Evolutionary conservation across 495 filamentous ascomycete species (phyloP).

Genomic region (Neurospora sp.): DNA sequence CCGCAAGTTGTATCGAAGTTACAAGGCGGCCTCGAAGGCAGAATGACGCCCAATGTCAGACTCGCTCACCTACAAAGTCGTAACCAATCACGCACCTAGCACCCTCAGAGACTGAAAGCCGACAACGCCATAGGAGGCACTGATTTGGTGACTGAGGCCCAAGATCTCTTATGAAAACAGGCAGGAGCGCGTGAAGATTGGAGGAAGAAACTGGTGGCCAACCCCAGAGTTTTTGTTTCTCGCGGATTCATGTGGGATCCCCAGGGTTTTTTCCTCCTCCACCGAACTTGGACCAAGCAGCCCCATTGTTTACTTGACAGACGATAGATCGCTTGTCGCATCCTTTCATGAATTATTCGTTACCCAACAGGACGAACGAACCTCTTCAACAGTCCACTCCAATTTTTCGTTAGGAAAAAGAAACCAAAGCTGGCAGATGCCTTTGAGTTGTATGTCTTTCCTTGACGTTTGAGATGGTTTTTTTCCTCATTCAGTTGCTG

Average conservation of each 20-base stretch:
- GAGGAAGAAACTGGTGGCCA: not conserved
- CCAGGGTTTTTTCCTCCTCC: not conserved
- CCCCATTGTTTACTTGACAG: not conserved
- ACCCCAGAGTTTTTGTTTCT: not conserved
- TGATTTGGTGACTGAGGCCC: not conserved
- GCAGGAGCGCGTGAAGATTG: too few relatives aligned
- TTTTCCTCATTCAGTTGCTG: not conserved
- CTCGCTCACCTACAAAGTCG: not conserved
- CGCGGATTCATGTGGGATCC: too few relatives aligned
- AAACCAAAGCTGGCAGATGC: not conserved
- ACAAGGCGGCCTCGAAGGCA: not conserved
- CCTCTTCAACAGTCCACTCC: not conserved
- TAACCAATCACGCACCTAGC: not conserved
- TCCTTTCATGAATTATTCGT: not conserved
- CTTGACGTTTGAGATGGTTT: not conserved
- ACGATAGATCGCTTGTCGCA: not conserved
- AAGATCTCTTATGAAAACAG: too few relatives aligned
- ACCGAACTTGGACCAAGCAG: not conserved
- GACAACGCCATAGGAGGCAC: not conserved
- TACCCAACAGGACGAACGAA: not conserved
- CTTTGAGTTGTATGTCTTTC: not conserved
- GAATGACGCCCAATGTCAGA: not conserved
- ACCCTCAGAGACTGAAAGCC: not conserved
- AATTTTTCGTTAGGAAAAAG: not conserved
- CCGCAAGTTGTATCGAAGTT: not conserved